Evolutionary conservation across 2,329 filamentous ascomycete genomes (phyloP).

Genomic region (Aspergillus sp.): DNA sequence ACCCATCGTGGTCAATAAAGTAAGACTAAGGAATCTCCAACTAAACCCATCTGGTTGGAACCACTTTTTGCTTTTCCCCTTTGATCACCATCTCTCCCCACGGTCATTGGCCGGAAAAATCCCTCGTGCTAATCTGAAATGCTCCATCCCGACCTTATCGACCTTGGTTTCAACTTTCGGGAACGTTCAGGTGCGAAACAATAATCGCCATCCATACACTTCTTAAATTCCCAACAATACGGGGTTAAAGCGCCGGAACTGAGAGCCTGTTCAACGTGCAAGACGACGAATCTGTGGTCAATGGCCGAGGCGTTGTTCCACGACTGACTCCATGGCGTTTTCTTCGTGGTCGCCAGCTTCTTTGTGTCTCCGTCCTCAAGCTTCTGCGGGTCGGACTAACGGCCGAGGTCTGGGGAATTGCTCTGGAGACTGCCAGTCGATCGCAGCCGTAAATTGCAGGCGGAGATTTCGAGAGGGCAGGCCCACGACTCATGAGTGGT

Average conservation of each 20-base stretch:
- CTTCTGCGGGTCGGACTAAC: background rate
- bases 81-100: background rate
- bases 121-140: conserved; percentile 20
- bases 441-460: conserved; percentile 3
- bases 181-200: conserved; percentile 6
- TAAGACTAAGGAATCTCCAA: conserved; percentile 1
- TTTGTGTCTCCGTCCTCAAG: background rate
- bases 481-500: too few species aligned
- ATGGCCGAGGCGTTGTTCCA: background rate
- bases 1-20: conserved; percentile 15
- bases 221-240: background rate
- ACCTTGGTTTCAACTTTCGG: conserved; percentile 3
- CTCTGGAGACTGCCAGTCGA: background rate
- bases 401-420: conserved; percentile 10
- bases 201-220: background rate
- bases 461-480: background rate
- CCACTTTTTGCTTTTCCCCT: conserved; percentile 14
- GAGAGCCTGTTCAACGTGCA: background rate
- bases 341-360: background rate
- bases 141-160: conserved; percentile 11
- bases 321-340: background rate
- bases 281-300: background rate
- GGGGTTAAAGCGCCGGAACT: background rate
- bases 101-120: conserved; percentile 21
- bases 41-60: conserved; percentile 11